Evolutionary conservation across 75 land plant genomes (phyloP), one percentile per base, ranked within the genome.

Genomic region (Picea glauca): DNA sequence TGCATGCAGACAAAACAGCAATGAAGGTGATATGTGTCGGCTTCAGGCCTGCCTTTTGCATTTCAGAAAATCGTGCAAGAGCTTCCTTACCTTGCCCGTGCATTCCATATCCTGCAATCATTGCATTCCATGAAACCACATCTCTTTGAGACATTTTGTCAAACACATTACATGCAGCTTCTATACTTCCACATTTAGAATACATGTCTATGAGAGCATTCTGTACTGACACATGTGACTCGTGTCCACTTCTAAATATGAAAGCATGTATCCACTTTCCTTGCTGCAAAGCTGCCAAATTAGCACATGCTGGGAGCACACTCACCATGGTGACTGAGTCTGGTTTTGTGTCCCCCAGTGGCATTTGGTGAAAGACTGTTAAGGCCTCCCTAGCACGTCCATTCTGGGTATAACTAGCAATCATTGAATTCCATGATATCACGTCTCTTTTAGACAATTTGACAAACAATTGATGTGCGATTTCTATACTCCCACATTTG

Each of bases 231-330:
- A 33, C 30, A 32, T 33, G 8, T 33, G 20, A 21, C 8, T 26
- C 33, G 18, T 30, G 32, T 26, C 74, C 33, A 32, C 33, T 72
- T 30, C 74, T 26, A 26, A 26, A 9, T 23, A 30, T 20, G 9
- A 18, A 26, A 32, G 74, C 74, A 72, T 72, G 74, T 17, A 72
- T 23, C 13, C 74, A 72, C 35, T 32, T 72, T 18, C 33, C 74
- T 14, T 26, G 61, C 23, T 76, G 62, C 54, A 35, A 63, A n/a
- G 20, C 65, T 11, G 56, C 56, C 11, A 50, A 50, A 11, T 50
- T 50, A 50, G 85, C 80, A 62, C 92, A 92, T 2, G 92, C 88
- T 80, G 72, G 31, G 26, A 91, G 84, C 1, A 89, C 85, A 8
- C 82, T 74, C 17, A 82, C n/a, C 75, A 90, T 90, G 57, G 63